These are phyloP conservation scores for Hypomyces rosellus DNA, from an alignment of 2,329 filamentous ascomycete species.

Conservation along the genomic window DNA sequence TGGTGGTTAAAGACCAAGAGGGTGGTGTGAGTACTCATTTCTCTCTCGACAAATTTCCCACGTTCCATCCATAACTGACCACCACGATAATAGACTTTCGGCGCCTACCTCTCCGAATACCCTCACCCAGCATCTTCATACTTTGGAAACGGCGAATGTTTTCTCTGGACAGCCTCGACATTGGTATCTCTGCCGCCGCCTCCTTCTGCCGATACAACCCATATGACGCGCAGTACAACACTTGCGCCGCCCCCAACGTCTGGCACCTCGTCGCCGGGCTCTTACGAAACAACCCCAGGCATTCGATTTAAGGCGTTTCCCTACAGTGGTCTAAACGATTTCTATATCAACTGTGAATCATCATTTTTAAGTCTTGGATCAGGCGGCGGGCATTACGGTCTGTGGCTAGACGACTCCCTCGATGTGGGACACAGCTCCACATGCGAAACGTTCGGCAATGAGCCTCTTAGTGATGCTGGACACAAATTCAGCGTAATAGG, in stretches of 20 bases:
- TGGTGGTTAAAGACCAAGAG: conserved; percentile 74
- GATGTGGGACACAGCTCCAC: conserved; percentile 76
- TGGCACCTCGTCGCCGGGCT: conserved; percentile 37
- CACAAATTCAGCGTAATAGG: conserved; percentile 86
- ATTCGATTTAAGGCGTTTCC: conserved; percentile 97
- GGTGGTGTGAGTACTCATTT: conserved; percentile 55
- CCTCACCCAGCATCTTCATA: conserved; percentile 78
- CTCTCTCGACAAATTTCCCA: neutral
- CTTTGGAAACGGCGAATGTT: conserved; percentile 95
- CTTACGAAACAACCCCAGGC: conserved; percentile 35
- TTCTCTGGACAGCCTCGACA: conserved; percentile 57
- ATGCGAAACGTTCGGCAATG: conserved; percentile 91
- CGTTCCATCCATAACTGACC: neutral
- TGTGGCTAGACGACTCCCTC: conserved; percentile 86
- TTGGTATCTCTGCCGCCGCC: conserved; percentile 48
- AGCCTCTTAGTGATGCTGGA: conserved; percentile 86
- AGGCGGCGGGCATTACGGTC: conserved; percentile 80
- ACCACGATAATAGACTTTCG: conserved; percentile 57
- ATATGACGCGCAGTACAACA: conserved; percentile 37
- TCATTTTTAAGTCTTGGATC: conserved; percentile 82
- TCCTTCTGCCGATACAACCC: conserved; percentile 45
- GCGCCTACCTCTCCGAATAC: conserved; percentile 86
- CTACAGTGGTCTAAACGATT: conserved; percentile 93
- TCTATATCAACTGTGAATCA: conserved; percentile 87
- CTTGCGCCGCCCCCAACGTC: conserved; percentile 23